Base-by-base conservation (phyloP, 179 eudicot species). In the Pouteria campechiana region DNA sequence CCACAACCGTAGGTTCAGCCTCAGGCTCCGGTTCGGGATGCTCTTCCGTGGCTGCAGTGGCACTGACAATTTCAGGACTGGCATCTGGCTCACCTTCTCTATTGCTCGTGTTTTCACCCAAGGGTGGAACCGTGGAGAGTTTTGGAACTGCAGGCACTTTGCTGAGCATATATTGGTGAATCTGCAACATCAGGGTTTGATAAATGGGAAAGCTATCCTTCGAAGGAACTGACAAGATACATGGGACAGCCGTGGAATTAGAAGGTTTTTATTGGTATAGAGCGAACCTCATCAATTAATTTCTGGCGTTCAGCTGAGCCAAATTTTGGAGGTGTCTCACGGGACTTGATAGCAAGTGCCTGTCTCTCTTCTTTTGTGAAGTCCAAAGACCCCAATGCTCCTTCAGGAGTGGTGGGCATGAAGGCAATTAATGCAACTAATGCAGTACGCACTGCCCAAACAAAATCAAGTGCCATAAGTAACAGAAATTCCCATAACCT, bases 391-490 rank as follows among this genome's bases (percentile, higher is more conserved):
- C 96, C 98, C 70, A 90, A 44, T 7, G 98, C 98, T 23, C 98
- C 98, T 58, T 86, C 86, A 45, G 98, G 98, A 45, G 56, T 68
- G 55, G 98, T 90, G 15, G 98, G 98, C 98, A 90, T 90, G 69
- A 90, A 90, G 37, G 98, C 98, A 36, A 90, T 82, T 37, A 90
- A 70, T 30, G 98, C 98, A 17, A 83, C 87, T 65, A 90, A 54
- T 44, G 98, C 98, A 50, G 98, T 90, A 22, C 98, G 78, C 46
- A 90, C 98, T 90, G 89, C 51, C 32, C n/a, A n/a, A n/a, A n/a
- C n/a, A n/a, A n/a, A n/a, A n/a, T n/a, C n/a, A n/a, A n/a, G n/a
- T n/a, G n/a, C n/a, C n/a, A n/a, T n/a, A n/a, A n/a, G n/a, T n/a
- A n/a, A n/a, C n/a, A n/a, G n/a, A n/a, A n/a, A n/a, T n/a, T n/a